Conservation (phyloP, 2,329 filamentous ascomycete genomes). For the Cryphonectria radicalis region DNA sequence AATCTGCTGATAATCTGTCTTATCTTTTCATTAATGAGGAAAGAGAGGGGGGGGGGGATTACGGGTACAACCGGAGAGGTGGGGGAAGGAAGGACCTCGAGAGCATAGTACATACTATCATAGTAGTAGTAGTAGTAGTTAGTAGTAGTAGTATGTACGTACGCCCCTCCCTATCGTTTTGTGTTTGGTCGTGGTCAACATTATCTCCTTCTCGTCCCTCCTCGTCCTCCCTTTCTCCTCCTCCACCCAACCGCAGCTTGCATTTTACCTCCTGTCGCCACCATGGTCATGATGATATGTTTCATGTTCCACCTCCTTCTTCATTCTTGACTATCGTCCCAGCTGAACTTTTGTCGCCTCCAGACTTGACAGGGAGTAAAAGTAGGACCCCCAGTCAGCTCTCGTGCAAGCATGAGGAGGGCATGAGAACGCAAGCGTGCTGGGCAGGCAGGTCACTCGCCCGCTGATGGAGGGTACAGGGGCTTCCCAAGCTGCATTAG, state of each 20-base stretch:
- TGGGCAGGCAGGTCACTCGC: slow-evolving; percentile 20
- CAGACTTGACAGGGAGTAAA: not conserved
- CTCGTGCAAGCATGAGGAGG: slow-evolving; percentile 5
- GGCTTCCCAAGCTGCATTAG: slow-evolving; percentile 18
- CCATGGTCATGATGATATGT: not conserved
- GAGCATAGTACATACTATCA: not conserved
- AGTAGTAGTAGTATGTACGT: not conserved
- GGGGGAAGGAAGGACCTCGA: not conserved
- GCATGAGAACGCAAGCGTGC: not conserved
- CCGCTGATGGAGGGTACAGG: slow-evolving; percentile 11
- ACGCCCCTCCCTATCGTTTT: not conserved
- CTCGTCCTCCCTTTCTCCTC: not conserved
- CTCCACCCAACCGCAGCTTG: not conserved
- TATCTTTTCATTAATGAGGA: not conserved
- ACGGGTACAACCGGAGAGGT: not conserved
- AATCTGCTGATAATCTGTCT: slow-evolving; percentile 9
- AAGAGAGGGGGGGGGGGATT: not conserved
- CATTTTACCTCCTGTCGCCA: not conserved
- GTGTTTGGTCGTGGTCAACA: not conserved
- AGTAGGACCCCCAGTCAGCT: not conserved
- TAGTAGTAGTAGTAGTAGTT: too few relatives aligned
- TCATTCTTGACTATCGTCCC: not conserved
- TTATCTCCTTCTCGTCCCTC: not conserved
- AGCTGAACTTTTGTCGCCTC: not conserved
- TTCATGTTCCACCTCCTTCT: not conserved